phyloP scores from a whole-genome alignment of 805 yeast genomes.

The Grigorovia transvaalensis region DNA sequence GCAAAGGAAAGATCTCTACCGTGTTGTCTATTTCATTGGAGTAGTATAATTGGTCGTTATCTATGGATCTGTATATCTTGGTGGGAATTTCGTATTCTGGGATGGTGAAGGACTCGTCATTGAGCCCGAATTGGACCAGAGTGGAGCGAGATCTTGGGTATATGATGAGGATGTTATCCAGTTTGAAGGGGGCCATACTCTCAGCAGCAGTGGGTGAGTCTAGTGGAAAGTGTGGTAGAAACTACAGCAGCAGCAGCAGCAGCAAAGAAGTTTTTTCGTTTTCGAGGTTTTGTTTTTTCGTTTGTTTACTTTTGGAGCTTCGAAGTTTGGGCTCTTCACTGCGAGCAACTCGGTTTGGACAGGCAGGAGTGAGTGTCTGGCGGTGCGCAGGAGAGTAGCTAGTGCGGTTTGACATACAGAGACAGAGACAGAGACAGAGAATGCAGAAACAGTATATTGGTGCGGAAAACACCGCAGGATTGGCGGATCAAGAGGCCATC shows the following conservation, averaged over 20 bases:
- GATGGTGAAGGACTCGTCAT: constrained; percentile 51
- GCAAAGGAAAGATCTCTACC: constrained; percentile 50
- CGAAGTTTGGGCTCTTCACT: too few relatives aligned
- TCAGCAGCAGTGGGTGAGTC: background rate
- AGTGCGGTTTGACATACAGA: too few relatives aligned
- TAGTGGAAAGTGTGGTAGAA: too few relatives aligned
- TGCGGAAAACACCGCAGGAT: constrained; percentile 2
- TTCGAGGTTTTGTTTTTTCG: too few relatives aligned
- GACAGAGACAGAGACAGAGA: background rate
- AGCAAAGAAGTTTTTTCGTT: too few relatives aligned
- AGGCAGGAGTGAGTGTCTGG: too few relatives aligned
- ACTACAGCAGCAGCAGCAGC: too few relatives aligned
- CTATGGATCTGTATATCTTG: constrained; percentile 43
- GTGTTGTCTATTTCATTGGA: constrained; percentile 15
- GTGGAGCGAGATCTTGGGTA: constrained; percentile 75
- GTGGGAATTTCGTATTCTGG: constrained; percentile 76
- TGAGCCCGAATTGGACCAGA: constrained; percentile 66
- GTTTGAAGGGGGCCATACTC: constrained; percentile 24
- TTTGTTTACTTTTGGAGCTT: too few relatives aligned
- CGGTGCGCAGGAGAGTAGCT: too few relatives aligned
- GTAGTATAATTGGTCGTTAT: constrained; percentile 24
- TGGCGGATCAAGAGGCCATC: constrained; percentile 16
- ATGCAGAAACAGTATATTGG: constrained; percentile 6
- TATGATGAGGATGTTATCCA: constrained; percentile 38
- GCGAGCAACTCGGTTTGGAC: too few relatives aligned